Base-by-base conservation (phyloP, 176 grass and related monocot species). In the Aegilops longissima region DNA sequence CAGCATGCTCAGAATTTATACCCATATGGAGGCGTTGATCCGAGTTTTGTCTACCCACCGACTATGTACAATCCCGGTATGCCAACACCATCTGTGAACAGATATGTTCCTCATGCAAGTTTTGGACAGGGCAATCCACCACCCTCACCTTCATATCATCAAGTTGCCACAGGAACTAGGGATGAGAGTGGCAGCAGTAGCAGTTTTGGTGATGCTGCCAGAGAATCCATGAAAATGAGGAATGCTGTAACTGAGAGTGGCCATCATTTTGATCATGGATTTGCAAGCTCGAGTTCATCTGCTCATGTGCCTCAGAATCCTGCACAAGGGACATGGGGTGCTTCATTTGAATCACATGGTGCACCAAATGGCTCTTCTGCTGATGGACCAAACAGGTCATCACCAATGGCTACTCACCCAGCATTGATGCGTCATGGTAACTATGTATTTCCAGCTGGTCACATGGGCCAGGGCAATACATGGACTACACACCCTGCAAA, bases 281-380 rank as follows among this genome's bases (percentile, higher is more conserved):
- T 88, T 88, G 83, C 86, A 66, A 83, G 89, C 62, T 89, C 92
- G 77, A 91, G 86, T 81, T 91, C 89, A 80, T 93, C 92, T 80
- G 70, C 75, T 75, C n/a, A 69, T 70, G 29, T 70, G 31, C 83
- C 82, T 68, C 91, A 88, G 72, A 85, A 85, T 79, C 68, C 82
- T 85, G 72, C 33, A 54, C 38, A n/a, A 49, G 69, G 70, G 25
- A 84, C 70, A 47, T 92, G 91, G 91, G 79, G 81, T 69, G 40
- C 68, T 70, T 80, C 84, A 78, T 87, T 82, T 70, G 82, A 88
- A 79, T 74, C 78, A 82, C 86, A 79, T 75, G 86, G 36, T 61
- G 66, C 85, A 85, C 88, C 82, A 51, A 74, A 34, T 88, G 68
- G 65, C 27, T 61, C 68, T 86, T 80, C 86, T 84, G 44, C 66